phyloP scores from a whole-genome alignment of 176 grass and related monocot genomes.

The Rhynchospora breviuscula region DNA sequence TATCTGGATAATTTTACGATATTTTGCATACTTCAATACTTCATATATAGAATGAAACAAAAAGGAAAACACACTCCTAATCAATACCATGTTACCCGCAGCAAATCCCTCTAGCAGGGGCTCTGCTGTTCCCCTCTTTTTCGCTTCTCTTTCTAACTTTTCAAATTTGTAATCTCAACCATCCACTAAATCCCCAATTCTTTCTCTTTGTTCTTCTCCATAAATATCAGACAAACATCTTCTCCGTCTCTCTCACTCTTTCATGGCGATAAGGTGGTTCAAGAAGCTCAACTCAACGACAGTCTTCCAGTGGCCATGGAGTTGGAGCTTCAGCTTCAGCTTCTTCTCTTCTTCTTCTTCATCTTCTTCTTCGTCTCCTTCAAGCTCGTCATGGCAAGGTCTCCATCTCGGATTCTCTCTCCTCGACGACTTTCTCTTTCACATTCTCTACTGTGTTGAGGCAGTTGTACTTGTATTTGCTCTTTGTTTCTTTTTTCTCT shows the following conservation, averaged over 20 bases:
- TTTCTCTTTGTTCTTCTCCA: background rate
- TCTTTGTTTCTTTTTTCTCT: constrained; percentile 52
- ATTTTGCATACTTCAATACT: background rate
- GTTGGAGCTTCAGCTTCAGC: constrained; percentile 10
- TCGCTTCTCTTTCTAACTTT: background rate
- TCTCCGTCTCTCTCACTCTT: background rate
- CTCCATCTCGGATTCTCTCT: constrained; percentile 37
- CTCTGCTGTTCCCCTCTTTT: background rate
- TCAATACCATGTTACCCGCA: background rate
- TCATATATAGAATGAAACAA: background rate
- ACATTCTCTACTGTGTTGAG: constrained; percentile 56
- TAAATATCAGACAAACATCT: background rate
- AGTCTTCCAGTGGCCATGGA: constrained; percentile 23
- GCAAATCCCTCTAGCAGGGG: background rate
- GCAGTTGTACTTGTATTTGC: constrained; percentile 50
- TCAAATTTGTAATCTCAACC: background rate
- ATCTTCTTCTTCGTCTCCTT: background rate
- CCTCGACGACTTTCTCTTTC: constrained; percentile 61
- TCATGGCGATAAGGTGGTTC: constrained; percentile 29
- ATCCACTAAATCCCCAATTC: background rate
- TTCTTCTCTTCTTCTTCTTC: background rate
- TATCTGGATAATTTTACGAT: background rate
- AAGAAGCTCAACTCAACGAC: constrained; percentile 29
- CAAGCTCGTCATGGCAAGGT: constrained; percentile 23
- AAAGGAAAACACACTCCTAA: background rate